A percentile compares a stretch with the other conserved stretches of the same genome.
phyloP scores from a whole-genome alignment of 202 grass and related monocot genomes.

The Setaria italica region DNA sequence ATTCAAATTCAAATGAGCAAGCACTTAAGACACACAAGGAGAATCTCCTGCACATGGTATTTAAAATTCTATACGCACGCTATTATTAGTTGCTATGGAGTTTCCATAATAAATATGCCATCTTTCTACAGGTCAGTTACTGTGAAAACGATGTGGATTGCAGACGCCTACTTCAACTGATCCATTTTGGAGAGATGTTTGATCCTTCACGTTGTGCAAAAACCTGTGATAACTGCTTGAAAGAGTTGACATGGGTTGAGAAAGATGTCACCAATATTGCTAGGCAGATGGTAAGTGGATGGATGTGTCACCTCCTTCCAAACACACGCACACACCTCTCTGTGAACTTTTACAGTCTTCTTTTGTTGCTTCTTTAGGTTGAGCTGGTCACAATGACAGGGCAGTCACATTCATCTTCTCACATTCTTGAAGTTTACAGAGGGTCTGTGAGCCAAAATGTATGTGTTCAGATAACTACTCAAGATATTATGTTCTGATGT shows the following conservation, averaged over 20 bases:
- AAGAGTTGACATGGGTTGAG: constrained; percentile 67
- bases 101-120: constrained; percentile 39
- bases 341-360: not conserved
- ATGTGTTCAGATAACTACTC: constrained; percentile 37
- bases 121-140: constrained; percentile 73
- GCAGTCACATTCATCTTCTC: constrained; percentile 60
- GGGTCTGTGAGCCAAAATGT: constrained; percentile 90
- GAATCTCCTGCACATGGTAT: constrained; percentile 93
- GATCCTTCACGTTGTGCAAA: constrained; percentile 64
- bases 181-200: constrained; percentile 95
- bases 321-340: not conserved
- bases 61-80: constrained; percentile 34
- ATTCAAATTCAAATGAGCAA: constrained; percentile 37
- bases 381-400: constrained; percentile 59
- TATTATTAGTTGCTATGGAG: constrained; percentile 4
- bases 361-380: constrained; percentile 61
- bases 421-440: constrained; percentile 95
- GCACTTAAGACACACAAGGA: constrained; percentile 84
- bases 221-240: constrained; percentile 95
- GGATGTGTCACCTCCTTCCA: constrained; percentile 19
- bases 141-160: constrained; percentile 95
- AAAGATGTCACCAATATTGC: constrained; percentile 84
- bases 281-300: constrained; percentile 71
- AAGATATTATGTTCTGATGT: constrained; percentile 21
- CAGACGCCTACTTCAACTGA: constrained; percentile 83